Conservation (phyloP, 2,329 filamentous ascomycete genomes). For the Cadophora sp. region DNA sequence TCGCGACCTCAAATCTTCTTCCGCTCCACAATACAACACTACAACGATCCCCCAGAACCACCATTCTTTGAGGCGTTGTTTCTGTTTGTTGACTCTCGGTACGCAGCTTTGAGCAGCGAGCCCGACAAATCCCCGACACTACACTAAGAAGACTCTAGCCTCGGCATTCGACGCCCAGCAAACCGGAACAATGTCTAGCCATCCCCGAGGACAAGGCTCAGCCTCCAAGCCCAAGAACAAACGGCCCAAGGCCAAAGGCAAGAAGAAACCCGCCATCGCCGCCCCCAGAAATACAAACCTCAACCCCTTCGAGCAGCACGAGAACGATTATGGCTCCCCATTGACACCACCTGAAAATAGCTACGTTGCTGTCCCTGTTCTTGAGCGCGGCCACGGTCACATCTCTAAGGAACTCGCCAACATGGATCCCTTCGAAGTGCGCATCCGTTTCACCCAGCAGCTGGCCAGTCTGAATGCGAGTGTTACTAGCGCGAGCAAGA, state of each 20-base stretch:
- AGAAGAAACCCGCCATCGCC: too few relatives aligned
- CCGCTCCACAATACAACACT: not conserved
- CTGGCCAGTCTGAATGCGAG: conserved; percentile 92
- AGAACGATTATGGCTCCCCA: not conserved
- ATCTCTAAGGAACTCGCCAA: conserved; percentile 3
- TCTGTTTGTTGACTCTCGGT: conserved; percentile 1
- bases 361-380: conserved; percentile 17
- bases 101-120: not conserved
- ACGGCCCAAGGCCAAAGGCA: too few relatives aligned
- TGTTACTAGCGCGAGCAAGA: conserved; percentile 87
- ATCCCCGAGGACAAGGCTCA: conserved; percentile 5
- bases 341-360: conserved; percentile 2
- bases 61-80: not conserved
- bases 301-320: not conserved
- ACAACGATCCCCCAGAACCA: not conserved
- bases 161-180: not conserved
- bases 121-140: not conserved
- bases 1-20: too few relatives aligned
- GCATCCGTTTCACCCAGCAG: conserved; percentile 93
- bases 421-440: conserved; percentile 89
- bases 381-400: conserved; percentile 21
- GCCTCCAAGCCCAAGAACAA: not conserved
- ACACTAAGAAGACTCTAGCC: not conserved
- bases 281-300: not conserved
- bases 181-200: conserved; percentile 11